Conservation (phyloP, 768 basidiomycete species). For the Cantharellus anzutake region DNA sequence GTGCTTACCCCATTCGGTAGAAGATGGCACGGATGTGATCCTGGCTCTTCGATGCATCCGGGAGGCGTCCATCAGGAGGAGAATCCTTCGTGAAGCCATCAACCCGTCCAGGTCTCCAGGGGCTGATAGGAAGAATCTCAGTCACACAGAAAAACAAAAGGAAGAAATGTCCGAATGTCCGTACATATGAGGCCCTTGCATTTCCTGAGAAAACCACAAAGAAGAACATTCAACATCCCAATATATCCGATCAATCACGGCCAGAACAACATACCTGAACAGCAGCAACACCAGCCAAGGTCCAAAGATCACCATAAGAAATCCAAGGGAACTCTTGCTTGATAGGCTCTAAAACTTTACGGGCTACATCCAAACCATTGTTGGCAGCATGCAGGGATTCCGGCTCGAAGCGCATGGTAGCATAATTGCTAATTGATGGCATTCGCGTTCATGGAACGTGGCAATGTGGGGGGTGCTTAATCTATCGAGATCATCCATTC, state of each 20-base stretch:
- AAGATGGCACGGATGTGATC: conserved; percentile 83
- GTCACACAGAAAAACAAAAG: not conserved
- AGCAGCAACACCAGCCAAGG: conserved; percentile 81
- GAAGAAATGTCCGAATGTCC: not conserved
- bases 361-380: conserved; percentile 62
- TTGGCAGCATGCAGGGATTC: conserved; percentile 75
- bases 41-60: conserved; percentile 66
- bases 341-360: conserved; percentile 65
- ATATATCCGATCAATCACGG: conserved; percentile 7
- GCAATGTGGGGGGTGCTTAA: not conserved
- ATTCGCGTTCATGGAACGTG: not conserved
- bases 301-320: conserved; percentile 93
- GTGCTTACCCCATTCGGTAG: conserved; percentile 60
- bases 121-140: conserved; percentile 13
- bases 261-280: too few relatives aligned
- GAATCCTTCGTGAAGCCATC: conserved; percentile 60
- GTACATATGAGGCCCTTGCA: conserved; percentile 67
- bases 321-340: conserved; percentile 87
- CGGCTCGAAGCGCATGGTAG: conserved; percentile 94
- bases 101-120: conserved; percentile 85
- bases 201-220: too few relatives aligned
- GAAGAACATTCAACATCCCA: too few relatives aligned
- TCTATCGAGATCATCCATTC: too few relatives aligned
- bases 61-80: conserved; percentile 78
- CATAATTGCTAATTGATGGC: conserved; percentile 54